phyloP scores from a whole-genome alignment of 306 rosid species.

The Hippophae tibetana region DNA sequence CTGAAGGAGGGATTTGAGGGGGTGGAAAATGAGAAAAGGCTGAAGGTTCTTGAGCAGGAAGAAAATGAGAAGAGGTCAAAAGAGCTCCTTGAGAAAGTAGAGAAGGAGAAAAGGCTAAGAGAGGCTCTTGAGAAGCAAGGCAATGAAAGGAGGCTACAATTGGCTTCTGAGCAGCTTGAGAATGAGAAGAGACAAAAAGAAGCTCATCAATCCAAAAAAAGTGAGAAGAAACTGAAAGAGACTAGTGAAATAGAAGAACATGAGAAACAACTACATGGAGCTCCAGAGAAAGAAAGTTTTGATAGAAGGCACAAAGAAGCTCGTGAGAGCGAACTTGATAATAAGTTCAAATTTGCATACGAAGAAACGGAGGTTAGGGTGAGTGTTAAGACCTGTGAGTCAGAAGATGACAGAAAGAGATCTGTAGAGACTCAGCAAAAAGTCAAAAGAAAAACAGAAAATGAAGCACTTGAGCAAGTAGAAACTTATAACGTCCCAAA shows the following conservation, averaged over 20 bases:
- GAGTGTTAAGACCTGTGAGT: constrained; percentile 19
- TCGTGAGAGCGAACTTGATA: constrained; percentile 15
- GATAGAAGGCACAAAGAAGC: constrained; percentile 21
- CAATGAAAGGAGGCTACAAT: constrained; percentile 26
- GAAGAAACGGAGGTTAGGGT: constrained; percentile 17
- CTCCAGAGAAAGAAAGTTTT: constrained; percentile 19
- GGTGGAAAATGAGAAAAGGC: constrained; percentile 24
- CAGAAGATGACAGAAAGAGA: constrained; percentile 13
- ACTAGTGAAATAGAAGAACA: constrained; percentile 20
- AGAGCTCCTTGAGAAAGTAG: constrained; percentile 30
- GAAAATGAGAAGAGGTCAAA: constrained; percentile 21
- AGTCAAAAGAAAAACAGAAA: constrained; percentile 20
- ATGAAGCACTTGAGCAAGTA: constrained; percentile 24
- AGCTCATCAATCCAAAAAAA: constrained; percentile 8
- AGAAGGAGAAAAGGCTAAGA: constrained; percentile 27
- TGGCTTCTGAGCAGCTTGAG: constrained; percentile 21
- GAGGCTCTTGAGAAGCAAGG: constrained; percentile 31
- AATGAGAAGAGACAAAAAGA: constrained; percentile 16
- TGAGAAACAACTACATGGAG: constrained; percentile 22
- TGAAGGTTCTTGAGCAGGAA: constrained; percentile 21
- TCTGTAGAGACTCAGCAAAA: constrained; percentile 16
- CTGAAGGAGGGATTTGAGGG: constrained; percentile 22
- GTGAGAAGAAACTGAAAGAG: constrained; percentile 15
- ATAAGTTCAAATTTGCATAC: constrained; percentile 2
- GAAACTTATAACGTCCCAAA: constrained; percentile 22